Evolutionary conservation across 441 rosid species (phyloP), one percentile per base, ranked within the genome.

Genomic region (Arabidopsis hybrid): DNA sequence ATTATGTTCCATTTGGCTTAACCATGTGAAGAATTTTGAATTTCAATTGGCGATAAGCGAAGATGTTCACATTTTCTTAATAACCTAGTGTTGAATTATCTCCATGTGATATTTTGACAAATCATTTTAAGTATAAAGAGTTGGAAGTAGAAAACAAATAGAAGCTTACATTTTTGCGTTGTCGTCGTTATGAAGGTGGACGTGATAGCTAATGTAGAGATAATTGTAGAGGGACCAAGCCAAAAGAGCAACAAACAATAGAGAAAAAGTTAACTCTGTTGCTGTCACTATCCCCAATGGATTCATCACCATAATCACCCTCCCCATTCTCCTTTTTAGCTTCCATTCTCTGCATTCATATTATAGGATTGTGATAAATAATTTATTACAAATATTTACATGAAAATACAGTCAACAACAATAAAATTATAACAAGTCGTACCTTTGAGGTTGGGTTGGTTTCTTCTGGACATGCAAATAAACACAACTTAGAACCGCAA

Each of bases 261-360:
- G 18, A 10, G 80, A 80, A 60, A 88, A 83, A 6, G 71, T 53
- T 9, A 86, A 68, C 75, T 88, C 90, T 39, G 77, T 65, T 6
- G 77, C 79, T 6, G 85, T 83, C 18, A 85, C 82, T 8, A 88
- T 85, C 36, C 92, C 90, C 10, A 86, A 68, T 49, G 90, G 86
- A 42, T 81, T 80, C 88, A 81, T 81, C 43, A 85, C 90, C 53
- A 86, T 65, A 42, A 78, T 77, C 11, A 87, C 75, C 51, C 40
- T 85, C 17, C 64, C 70, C 80, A 69, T 73, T 53, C 18, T 69
- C 40, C 51, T 58, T 57, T 65, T 66, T 4, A 77, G 0, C 7
- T 77, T 72, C 8, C 57, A 4, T 21, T 69, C 58, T 10, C 79
- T 76, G 53, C 51, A 56, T 6, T 51, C 14, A 42, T 9, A 21